Conservation (phyloP, 352 stramenopile species). For the Phytophthora fragariae region DNA sequence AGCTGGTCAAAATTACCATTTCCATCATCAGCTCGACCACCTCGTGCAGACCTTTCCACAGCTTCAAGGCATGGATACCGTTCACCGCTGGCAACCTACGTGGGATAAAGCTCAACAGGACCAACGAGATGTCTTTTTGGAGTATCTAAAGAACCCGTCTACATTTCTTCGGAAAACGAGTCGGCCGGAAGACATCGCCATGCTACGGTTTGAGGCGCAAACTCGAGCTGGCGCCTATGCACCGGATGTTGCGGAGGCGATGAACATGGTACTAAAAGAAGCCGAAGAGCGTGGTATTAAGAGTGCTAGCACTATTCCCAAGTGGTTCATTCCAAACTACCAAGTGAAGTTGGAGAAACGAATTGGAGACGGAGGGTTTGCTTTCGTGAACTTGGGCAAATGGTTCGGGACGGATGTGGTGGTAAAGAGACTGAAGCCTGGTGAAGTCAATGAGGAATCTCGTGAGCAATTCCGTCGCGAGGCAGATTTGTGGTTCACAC, state of each 20-base stretch:
- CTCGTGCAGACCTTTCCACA: constrained; percentile 23
- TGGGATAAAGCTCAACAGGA: constrained; percentile 31
- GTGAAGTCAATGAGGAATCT: constrained; percentile 13
- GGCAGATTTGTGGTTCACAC: constrained; percentile 38
- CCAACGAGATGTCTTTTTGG: constrained; percentile 25
- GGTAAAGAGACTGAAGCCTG: constrained; percentile 34
- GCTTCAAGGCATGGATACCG: constrained; percentile 14
- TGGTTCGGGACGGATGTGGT: constrained; percentile 41
- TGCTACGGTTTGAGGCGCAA: constrained; percentile 39
- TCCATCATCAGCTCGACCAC: constrained; percentile 32
- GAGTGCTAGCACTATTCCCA: constrained; percentile 29
- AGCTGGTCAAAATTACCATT: constrained; percentile 32
- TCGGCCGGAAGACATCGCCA: constrained; percentile 23
- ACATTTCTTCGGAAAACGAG: constrained; percentile 23
- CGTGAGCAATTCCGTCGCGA: constrained; percentile 31
- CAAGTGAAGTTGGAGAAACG: constrained; percentile 30
- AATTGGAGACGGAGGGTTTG: constrained; percentile 31
- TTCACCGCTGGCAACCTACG: constrained; percentile 39
- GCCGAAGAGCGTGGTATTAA: constrained; percentile 24
- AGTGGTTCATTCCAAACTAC: constrained; percentile 39
- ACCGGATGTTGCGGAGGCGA: constrained; percentile 26
- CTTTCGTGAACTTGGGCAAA: constrained; percentile 31
- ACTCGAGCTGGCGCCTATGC: constrained; percentile 35
- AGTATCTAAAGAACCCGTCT: constrained; percentile 26
- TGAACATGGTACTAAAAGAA: constrained; percentile 33